phyloP scores from a whole-genome alignment of 2,329 filamentous ascomycete species.

The Aspergillus costaricaensis region DNA sequence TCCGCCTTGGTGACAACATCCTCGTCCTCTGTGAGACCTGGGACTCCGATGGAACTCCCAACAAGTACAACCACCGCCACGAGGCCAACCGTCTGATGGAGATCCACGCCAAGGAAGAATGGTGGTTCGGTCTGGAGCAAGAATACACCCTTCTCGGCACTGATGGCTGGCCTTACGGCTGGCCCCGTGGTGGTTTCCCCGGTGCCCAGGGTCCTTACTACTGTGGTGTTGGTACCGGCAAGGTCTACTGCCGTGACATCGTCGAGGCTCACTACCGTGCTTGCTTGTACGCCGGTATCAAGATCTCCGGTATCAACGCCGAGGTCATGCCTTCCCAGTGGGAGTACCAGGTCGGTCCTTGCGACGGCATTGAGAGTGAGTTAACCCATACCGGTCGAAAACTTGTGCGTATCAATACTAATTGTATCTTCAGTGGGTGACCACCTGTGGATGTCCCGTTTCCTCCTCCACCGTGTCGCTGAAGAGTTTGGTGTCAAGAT shows the following conservation, averaged over 20 bases:
- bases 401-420: slow-evolving; percentile 24
- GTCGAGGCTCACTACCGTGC: slow-evolving; percentile 93
- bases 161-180: slow-evolving; percentile 87
- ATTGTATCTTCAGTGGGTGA: slow-evolving; percentile 70
- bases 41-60: slow-evolving; percentile 90
- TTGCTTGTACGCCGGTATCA: slow-evolving; percentile 83
- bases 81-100: slow-evolving; percentile 90
- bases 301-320: slow-evolving; percentile 97
- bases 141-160: slow-evolving; percentile 93
- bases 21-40: slow-evolving; percentile 93
- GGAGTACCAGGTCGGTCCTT: slow-evolving; percentile 97
- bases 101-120: slow-evolving; percentile 75
- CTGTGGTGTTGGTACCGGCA: slow-evolving; percentile 96
- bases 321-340: slow-evolving; percentile 98
- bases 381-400: slow-evolving; percentile 22
- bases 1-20: slow-evolving; percentile 87
- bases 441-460: slow-evolving; percentile 91
- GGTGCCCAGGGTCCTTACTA: slow-evolving; percentile 94
- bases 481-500: slow-evolving; percentile 98
- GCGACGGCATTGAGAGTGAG: slow-evolving; percentile 78
- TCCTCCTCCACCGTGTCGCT: slow-evolving; percentile 84
- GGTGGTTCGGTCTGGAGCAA: slow-evolving; percentile 98
- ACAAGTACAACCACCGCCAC: slow-evolving; percentile 98
- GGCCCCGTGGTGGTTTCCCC: slow-evolving; percentile 84
- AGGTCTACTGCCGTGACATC: slow-evolving; percentile 97